Evolutionary conservation across 768 basidiomycete species (phyloP).

Genomic region (Pleurotus citrinopileatus): DNA sequence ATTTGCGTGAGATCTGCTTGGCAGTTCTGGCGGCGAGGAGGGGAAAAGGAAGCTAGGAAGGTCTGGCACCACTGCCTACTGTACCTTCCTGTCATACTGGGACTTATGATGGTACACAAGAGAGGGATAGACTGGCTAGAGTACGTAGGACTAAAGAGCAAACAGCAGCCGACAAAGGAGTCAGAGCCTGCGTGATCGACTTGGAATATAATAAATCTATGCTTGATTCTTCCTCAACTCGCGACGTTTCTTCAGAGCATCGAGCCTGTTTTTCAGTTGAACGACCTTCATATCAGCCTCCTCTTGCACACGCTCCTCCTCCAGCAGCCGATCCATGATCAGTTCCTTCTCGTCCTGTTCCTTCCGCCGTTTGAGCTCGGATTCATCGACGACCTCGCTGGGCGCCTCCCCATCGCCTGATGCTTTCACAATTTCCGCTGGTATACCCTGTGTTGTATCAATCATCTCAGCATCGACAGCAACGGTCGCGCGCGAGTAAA

Average conservation of each 20-base stretch:
- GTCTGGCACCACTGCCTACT: slow-evolving; percentile 83
- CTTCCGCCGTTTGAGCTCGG: slow-evolving; percentile 44
- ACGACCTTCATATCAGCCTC: slow-evolving; percentile 79
- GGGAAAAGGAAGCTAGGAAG: slow-evolving; percentile 73
- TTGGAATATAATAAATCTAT: not conserved
- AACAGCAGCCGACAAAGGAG: not conserved
- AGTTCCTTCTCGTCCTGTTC: slow-evolving; percentile 75
- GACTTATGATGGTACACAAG: slow-evolving; percentile 95
- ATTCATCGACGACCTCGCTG: slow-evolving; percentile 36
- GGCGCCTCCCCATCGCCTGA: slow-evolving; percentile 20
- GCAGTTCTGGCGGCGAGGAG: slow-evolving; percentile 68
- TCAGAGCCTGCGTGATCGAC: too few relatives aligned
- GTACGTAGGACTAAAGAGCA: slow-evolving; percentile 45
- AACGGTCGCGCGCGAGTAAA: slow-evolving; percentile 70
- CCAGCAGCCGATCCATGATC: slow-evolving; percentile 82
- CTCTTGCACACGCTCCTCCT: slow-evolving; percentile 85
- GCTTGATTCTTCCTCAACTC: slow-evolving; percentile 16
- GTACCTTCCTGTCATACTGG: slow-evolving; percentile 88
- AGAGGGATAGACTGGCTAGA: slow-evolving; percentile 75
- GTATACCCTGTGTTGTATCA: slow-evolving; percentile 47
- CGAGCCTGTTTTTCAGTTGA: slow-evolving; percentile 62
- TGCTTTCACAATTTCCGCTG: slow-evolving; percentile 26
- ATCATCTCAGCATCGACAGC: slow-evolving; percentile 64
- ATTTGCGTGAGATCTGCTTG: slow-evolving; percentile 68
- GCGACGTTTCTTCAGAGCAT: slow-evolving; percentile 45